phyloP scores from a whole-genome alignment of 2,329 filamentous ascomycete species.

The Diaporthe vaccinii region DNA sequence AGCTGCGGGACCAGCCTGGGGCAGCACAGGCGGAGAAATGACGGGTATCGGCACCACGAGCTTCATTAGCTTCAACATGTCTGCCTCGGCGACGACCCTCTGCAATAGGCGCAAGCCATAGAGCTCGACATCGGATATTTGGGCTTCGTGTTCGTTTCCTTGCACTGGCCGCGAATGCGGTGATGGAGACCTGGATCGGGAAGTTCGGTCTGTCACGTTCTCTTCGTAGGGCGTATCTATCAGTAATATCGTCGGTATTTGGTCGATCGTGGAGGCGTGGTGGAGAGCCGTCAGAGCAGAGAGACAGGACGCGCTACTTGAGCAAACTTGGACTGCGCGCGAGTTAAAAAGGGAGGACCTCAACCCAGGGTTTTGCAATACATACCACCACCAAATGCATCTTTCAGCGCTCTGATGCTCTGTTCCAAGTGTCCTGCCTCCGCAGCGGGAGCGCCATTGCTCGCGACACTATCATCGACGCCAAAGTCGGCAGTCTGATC shows the following conservation, averaged over 20 bases:
- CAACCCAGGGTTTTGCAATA: conserved; percentile 28
- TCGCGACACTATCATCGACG: conserved; percentile 43
- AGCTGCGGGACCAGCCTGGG: conserved; percentile 24
- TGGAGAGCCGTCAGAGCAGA: conserved; percentile 66
- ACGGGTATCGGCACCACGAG: conserved; percentile 70
- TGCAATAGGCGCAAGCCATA: conserved; percentile 70
- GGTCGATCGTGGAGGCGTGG: conserved; percentile 63
- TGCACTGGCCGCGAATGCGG: conserved; percentile 56
- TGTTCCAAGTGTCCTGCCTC: conserved; percentile 58
- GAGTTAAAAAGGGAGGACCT: conserved; percentile 24
- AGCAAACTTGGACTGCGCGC: conserved; percentile 65
- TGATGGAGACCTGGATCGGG: conserved; percentile 58
- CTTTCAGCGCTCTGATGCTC: conserved; percentile 64
- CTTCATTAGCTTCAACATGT: conserved; percentile 68
- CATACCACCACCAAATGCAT: conserved; percentile 69
- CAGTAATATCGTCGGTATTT: conserved; percentile 69
- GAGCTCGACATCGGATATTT: conserved; percentile 59
- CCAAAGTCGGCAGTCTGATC: conserved; percentile 52
- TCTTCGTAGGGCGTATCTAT: conserved; percentile 70
- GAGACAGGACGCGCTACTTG: conserved; percentile 66
- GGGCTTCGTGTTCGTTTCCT: conserved; percentile 56
- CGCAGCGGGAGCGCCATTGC: conserved; percentile 48
- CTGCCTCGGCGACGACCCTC: conserved; percentile 70
- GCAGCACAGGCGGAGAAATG: conserved; percentile 49
- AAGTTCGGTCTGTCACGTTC: conserved; percentile 53